phyloP scores from a whole-genome alignment of 2,329 filamentous ascomycete genomes.

The Zasmidium angulare region DNA sequence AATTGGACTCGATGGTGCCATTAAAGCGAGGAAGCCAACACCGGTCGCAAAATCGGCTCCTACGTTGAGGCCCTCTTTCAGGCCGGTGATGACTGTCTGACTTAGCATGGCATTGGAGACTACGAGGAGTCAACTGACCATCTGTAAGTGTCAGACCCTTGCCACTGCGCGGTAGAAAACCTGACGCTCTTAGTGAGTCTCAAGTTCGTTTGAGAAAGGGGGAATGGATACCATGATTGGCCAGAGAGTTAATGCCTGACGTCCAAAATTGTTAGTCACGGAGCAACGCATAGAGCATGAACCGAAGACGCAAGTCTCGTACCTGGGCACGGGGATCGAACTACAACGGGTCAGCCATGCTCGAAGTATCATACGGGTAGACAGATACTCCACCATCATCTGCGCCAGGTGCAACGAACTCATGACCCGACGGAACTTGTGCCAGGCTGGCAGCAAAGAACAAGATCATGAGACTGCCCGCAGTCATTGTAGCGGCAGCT shows the following conservation, averaged over 20 bases:
- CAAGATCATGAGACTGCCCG: too few species aligned
- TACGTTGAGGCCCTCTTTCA: slow-evolving; percentile 19
- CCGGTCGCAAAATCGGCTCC: slow-evolving; percentile 26
- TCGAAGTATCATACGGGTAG: too few species aligned
- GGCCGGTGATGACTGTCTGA: background rate
- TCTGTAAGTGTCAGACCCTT: background rate
- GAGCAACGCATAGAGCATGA: background rate
- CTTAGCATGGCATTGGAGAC: background rate
- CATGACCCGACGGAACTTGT: slow-evolving; percentile 2
- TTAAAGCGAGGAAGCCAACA: slow-evolving; percentile 21
- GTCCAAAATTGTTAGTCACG: background rate
- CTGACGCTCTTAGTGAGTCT: background rate
- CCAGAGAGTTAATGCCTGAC: slow-evolving; percentile 1
- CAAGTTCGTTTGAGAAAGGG: background rate
- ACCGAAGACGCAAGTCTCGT: background rate
- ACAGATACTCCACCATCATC: background rate
- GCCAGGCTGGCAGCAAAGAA: background rate
- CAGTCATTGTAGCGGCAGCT: too few species aligned
- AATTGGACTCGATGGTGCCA: slow-evolving; percentile 20
- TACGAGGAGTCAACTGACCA: background rate
- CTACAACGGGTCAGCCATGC: background rate
- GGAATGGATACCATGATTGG: slow-evolving; percentile 3
- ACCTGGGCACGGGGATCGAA: slow-evolving; percentile 8
- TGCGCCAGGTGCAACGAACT: slow-evolving; percentile 1
- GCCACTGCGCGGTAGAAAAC: slow-evolving; percentile 7